phyloP scores from a whole-genome alignment of 1,139 yeast species.

The Pichia sp. region DNA sequence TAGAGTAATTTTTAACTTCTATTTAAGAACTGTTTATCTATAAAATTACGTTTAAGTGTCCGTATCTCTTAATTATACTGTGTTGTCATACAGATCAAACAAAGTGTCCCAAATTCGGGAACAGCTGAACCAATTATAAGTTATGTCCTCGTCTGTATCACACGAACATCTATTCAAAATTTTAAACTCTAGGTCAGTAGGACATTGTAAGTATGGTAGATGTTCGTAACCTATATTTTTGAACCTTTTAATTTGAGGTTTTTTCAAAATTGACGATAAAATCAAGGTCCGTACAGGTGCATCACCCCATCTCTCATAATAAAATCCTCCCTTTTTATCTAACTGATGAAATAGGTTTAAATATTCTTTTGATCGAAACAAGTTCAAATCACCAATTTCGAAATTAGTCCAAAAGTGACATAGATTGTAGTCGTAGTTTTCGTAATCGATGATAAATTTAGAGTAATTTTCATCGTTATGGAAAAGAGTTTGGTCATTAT shows the following conservation, averaged over 20 bases:
- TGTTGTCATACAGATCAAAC: background rate
- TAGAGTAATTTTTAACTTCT: too few relatives aligned
- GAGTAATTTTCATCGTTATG: constrained; percentile 32
- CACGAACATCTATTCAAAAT: constrained; percentile 43
- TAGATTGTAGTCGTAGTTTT: constrained; percentile 44
- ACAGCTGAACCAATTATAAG: constrained; percentile 44
- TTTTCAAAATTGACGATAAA: constrained; percentile 39
- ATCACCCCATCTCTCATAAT: constrained; percentile 66
- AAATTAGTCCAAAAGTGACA: constrained; percentile 73
- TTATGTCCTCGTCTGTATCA: constrained; percentile 41
- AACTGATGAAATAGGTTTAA: constrained; percentile 32
- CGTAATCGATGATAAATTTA: constrained; percentile 40
- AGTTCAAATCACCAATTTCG: constrained; percentile 50
- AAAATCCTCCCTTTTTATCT: constrained; percentile 51
- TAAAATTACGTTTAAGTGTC: too few relatives aligned
- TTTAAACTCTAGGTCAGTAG: constrained; percentile 38
- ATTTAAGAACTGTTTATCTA: too few relatives aligned
- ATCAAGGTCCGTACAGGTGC: constrained; percentile 62
- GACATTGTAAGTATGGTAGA: constrained; percentile 54
- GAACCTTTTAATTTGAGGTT: constrained; percentile 43
- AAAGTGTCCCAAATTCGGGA: constrained; percentile 13
- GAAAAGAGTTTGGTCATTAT: constrained; percentile 8
- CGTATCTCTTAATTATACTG: too few relatives aligned
- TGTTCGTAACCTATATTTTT: constrained; percentile 52
- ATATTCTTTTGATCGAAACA: constrained; percentile 46